phyloP scores from a whole-genome alignment of 2,329 filamentous ascomycete species.

The Neonectria hederae region DNA sequence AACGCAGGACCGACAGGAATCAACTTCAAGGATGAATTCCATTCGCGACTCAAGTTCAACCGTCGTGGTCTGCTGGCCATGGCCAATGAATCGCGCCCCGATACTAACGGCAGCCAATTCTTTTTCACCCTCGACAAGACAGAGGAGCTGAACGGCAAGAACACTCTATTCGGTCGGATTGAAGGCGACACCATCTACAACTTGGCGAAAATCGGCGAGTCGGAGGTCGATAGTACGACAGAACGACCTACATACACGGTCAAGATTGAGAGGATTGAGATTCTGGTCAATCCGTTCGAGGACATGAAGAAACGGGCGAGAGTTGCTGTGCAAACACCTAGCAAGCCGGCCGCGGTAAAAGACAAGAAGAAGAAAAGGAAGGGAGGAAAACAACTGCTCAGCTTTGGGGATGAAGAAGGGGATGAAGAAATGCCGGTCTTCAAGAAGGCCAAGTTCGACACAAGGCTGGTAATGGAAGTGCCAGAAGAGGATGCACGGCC shows the following conservation, averaged over 20 bases:
- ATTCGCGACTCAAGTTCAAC: slow-evolving; percentile 92
- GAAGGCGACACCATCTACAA: slow-evolving; percentile 97
- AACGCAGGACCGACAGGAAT: slow-evolving; percentile 69
- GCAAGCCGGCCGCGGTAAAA: slow-evolving; percentile 54
- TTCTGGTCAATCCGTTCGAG: slow-evolving; percentile 83
- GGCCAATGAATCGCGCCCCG: slow-evolving; percentile 82
- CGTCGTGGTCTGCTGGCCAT: slow-evolving; percentile 91
- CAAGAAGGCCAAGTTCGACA: slow-evolving; percentile 84
- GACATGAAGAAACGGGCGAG: slow-evolving; percentile 78
- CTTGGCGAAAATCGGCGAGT: slow-evolving; percentile 90
- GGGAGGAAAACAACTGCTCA: slow-evolving; percentile 78
- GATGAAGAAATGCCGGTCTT: slow-evolving; percentile 62
- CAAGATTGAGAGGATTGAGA: slow-evolving; percentile 77
- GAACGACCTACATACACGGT: slow-evolving; percentile 89
- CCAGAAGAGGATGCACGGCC: slow-evolving; percentile 45
- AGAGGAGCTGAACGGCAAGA: slow-evolving; percentile 86
- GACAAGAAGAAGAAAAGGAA: slow-evolving; percentile 77
- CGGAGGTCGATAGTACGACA: slow-evolving; percentile 79
- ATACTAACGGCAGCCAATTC: slow-evolving; percentile 95
- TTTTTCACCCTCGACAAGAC: slow-evolving; percentile 91
- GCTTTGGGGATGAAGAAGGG: slow-evolving; percentile 78
- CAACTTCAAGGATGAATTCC: slow-evolving; percentile 84
- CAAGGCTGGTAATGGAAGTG: slow-evolving; percentile 73
- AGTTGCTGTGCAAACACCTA: slow-evolving; percentile 58
- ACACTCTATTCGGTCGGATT: slow-evolving; percentile 92